Base-by-base conservation (phyloP, 805 yeast species). In the Monosporozyma aerobia region DNA sequence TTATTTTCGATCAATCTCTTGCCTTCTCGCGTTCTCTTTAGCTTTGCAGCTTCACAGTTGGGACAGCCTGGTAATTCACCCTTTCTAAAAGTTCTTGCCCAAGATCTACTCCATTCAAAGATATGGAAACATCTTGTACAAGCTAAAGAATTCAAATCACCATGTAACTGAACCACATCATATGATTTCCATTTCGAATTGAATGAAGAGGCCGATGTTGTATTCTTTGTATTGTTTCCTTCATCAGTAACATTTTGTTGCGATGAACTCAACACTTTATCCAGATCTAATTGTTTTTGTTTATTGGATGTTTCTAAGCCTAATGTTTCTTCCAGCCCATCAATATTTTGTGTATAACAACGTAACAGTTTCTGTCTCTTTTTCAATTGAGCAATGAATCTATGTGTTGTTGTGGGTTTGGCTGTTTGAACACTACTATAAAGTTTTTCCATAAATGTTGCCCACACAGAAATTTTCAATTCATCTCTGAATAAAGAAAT, bases 341-440 rank as follows among this genome's bases (percentile, higher is more conserved):
- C 99, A 54, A 92, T 92, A 65, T 92, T 92, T 63, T 94, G 98
- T 1, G 98, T 92, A 66, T 92, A 92, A 69, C 97, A 89, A 53
- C 96, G 73, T 48, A 90, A 67, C 46, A 90, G 75, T 68, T 84
- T 85, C 55, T 77, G 81, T 63, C 79, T 79, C 52, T 77, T 81
- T 60, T 79, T 80, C 51, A 84, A 67, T 44, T 73, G 75, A 7
- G 69, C 69, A 41, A 92, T 82, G 62, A 92, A 87, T 56, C 75
- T 73, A 67, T 92, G 98, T 1, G 96, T 87, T 59, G 78, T 81
- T 0, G 99, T 92, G 1, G 97, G 94, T 52, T 72, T 70, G 10
- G 97, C 97, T 19, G 67, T 58, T 53, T 75, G 67, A 11, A 88
- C 83, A 52, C 81, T 79, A 11, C 75, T 61, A 61, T 92, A 83